These are phyloP conservation scores for Aspergillus mulundensis DNA, from an alignment of 495 filamentous ascomycete genomes.

Conservation along the genomic window DNA sequence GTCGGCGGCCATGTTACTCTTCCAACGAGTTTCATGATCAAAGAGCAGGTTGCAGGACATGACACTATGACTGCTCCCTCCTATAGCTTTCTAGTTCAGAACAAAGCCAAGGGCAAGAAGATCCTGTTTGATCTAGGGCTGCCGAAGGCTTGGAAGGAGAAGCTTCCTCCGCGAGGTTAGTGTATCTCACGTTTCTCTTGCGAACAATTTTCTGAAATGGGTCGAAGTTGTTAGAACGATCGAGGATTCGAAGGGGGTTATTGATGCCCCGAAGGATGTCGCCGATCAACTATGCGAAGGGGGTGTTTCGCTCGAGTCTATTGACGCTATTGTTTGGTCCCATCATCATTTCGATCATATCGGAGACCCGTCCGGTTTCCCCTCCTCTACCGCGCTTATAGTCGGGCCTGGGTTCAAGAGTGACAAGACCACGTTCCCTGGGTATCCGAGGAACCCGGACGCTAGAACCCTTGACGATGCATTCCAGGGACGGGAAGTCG, in stretches of 20 bases:
- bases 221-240: not conserved
- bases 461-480: not conserved
- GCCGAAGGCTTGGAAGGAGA: constrained; percentile 3
- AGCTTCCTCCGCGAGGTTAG: not conserved
- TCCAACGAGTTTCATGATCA: not conserved
- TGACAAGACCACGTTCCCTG: not conserved
- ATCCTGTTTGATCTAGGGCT: constrained; percentile 3
- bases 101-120: not conserved
- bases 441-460: not conserved
- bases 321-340: not conserved
- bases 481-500: not conserved
- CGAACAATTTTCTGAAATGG: not conserved
- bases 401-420: constrained; percentile 4
- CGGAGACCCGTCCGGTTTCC: constrained; percentile 3
- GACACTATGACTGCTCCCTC: not conserved
- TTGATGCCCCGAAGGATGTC: not conserved
- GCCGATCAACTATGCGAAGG: not conserved
- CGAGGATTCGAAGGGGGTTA: not conserved
- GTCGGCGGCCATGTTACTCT: not conserved
- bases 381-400: not conserved
- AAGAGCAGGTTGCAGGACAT: not conserved
- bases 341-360: constrained; percentile 5
- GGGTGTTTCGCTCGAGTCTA: not conserved
- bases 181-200: not conserved
- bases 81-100: not conserved